These are phyloP conservation scores for Withania somnifera DNA, from an alignment of 305 asterid genomes.

Conservation along the genomic window DNA sequence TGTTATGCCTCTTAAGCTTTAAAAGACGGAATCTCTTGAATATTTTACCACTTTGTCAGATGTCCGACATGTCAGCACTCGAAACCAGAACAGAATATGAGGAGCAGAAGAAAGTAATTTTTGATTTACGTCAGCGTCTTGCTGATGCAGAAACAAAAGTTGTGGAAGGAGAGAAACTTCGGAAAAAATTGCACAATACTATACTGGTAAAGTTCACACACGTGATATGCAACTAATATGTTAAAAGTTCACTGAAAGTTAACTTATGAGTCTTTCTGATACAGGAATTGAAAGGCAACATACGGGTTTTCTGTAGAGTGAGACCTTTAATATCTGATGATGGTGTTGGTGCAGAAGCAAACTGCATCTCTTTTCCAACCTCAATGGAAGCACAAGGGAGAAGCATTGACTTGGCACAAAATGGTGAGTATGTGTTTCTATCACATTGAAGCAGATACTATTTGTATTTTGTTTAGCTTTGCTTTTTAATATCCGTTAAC, in stretches of 20 bases:
- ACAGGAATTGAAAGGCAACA: constrained; percentile 96
- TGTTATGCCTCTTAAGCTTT: not conserved
- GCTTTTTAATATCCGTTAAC: not conserved
- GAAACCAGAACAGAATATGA: constrained; percentile 63
- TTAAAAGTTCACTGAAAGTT: not conserved
- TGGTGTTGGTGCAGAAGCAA: constrained; percentile 43
- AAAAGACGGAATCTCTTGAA: not conserved
- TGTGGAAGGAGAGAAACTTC: constrained; percentile 68
- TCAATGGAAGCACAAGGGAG: constrained; percentile 67
- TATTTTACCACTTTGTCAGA: constrained; percentile 23
- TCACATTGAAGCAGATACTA: not conserved
- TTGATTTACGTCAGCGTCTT: constrained; percentile 49
- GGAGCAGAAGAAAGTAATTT: constrained; percentile 38
- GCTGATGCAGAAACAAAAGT: constrained; percentile 67
- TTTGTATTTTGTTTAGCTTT: not conserved
- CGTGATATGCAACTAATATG: not conserved
- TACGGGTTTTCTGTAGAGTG: constrained; percentile 91
- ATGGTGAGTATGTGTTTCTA: constrained; percentile 33
- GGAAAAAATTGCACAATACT: constrained; percentile 82
- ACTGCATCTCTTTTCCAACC: constrained; percentile 67
- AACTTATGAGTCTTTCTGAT: constrained; percentile 7
- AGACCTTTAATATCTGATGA: constrained; percentile 74
- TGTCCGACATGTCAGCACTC: constrained; percentile 53
- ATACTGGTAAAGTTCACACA: constrained; percentile 41
- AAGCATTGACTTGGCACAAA: constrained; percentile 71